These are phyloP conservation scores for Bruguiera sexangula DNA, from an alignment of 345 rosid genomes.

Conservation along the genomic window DNA sequence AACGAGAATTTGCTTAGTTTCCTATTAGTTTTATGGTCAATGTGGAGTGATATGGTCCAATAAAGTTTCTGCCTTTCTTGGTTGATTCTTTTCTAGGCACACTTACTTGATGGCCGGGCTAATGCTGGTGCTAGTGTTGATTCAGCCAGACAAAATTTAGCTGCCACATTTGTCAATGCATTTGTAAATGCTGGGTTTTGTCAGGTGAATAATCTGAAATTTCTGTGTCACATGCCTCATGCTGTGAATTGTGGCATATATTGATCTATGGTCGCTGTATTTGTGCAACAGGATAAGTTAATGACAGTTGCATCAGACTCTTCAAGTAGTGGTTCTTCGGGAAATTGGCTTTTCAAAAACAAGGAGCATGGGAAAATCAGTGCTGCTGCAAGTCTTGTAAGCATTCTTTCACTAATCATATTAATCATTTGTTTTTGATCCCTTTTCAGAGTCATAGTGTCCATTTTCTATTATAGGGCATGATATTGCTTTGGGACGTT, in stretches of 20 bases:
- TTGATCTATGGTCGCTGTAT: slow-evolving; percentile 14
- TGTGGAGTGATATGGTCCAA: background rate
- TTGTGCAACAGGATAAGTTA: slow-evolving; percentile 65
- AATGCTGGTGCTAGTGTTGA: slow-evolving; percentile 73
- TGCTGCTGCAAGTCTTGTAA: slow-evolving; percentile 94
- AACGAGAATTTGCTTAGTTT: background rate
- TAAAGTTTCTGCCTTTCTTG: slow-evolving; percentile 13
- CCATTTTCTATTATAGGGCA: slow-evolving; percentile 51
- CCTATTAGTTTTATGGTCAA: background rate
- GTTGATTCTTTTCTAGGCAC: slow-evolving; percentile 51
- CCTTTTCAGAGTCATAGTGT: slow-evolving; percentile 10
- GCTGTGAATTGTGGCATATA: background rate
- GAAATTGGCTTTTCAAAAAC: slow-evolving; percentile 92
- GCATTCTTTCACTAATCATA: slow-evolving; percentile 13
- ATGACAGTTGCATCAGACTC: slow-evolving; percentile 81
- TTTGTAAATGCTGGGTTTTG: slow-evolving; percentile 98
- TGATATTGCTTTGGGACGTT: slow-evolving; percentile 91
- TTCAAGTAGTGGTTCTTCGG: slow-evolving; percentile 61
- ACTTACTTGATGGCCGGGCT: slow-evolving; percentile 90
- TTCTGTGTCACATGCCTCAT: slow-evolving; percentile 8
- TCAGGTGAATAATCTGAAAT: slow-evolving; percentile 48
- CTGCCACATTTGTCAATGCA: slow-evolving; percentile 95
- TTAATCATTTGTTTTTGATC: background rate
- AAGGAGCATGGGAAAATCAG: slow-evolving; percentile 94
- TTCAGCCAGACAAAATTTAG: slow-evolving; percentile 92